Percentiles rank a stretch among this genome's conserved stretches.
phyloP scores from a whole-genome alignment of 345 rosid species.

The Euphorbia tirucalli region DNA sequence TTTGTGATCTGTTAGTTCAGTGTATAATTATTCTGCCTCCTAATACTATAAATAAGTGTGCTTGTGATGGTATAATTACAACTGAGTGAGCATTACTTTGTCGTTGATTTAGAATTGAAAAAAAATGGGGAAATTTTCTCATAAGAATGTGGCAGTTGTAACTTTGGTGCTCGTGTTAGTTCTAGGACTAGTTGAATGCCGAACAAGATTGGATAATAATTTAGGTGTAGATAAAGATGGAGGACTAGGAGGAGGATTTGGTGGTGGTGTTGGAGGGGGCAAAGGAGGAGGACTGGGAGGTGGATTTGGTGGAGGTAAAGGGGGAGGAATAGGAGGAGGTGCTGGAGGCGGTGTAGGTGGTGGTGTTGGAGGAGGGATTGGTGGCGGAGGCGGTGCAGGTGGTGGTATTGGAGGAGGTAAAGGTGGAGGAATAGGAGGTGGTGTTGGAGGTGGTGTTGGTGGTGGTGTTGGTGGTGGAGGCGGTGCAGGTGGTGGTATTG shows the following conservation, averaged over 20 bases:
- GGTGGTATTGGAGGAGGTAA: constrained; percentile 16
- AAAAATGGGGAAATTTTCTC: constrained; percentile 29
- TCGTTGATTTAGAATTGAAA: neutral
- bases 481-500: neutral
- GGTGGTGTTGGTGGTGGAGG: constrained; percentile 25
- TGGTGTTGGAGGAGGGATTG: constrained; percentile 20
- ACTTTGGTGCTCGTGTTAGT: constrained; percentile 29
- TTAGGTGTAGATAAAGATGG: neutral
- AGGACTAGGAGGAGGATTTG: constrained; percentile 13
- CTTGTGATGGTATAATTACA: neutral
- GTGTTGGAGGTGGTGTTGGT: constrained; percentile 27
- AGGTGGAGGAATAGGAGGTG: constrained; percentile 21
- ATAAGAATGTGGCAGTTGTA: constrained; percentile 20
- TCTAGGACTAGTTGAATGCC: constrained; percentile 37
- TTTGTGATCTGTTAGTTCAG: neutral
- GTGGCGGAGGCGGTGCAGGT: constrained; percentile 32
- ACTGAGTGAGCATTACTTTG: neutral
- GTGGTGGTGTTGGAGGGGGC: constrained; percentile 9
- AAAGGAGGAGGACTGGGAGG: neutral
- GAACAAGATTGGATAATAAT: constrained; percentile 22
- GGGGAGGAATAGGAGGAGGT: constrained; percentile 5
- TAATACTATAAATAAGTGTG: constrained; percentile 12
- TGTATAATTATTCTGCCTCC: constrained; percentile 4
- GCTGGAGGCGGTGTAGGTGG: constrained; percentile 11
- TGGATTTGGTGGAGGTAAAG: neutral